Percentiles rank a stretch among this genome's conserved stretches.
Evolutionary conservation across 2,329 filamentous ascomycete species (phyloP).

Genomic region (Thielaviopsis musarum): DNA sequence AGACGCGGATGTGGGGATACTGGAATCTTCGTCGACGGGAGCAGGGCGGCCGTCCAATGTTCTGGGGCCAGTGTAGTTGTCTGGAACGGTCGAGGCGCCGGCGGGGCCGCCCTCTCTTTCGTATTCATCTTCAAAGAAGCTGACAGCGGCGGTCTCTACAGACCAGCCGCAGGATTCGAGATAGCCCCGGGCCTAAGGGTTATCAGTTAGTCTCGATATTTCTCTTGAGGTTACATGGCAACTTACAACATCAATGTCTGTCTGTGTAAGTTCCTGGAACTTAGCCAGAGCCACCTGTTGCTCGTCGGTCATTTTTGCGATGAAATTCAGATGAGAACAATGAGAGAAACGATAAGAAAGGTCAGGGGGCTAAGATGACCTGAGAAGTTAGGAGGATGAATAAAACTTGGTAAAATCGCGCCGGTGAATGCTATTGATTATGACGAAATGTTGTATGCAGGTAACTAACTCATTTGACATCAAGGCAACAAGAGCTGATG

Average conservation of each 20-base stretch:
- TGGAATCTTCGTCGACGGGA: slow-evolving; percentile 17
- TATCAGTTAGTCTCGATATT: neutral
- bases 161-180: neutral
- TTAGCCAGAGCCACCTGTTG: neutral
- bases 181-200: neutral
- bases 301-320: neutral
- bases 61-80: slow-evolving; percentile 41
- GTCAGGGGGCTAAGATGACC: neutral
- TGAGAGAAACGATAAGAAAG: neutral
- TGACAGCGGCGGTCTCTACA: neutral
- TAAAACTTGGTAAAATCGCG: neutral
- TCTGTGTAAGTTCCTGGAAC: neutral
- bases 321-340: neutral
- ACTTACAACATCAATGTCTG: neutral
- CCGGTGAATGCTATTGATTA: too few species aligned
- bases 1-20: neutral
- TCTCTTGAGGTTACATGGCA: neutral
- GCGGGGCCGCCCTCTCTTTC: neutral
- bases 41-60: slow-evolving; percentile 47
- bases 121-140: slow-evolving; percentile 1
- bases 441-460: neutral
- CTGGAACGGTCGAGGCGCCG: slow-evolving; percentile 16
- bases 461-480: neutral
- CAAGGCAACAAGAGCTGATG: neutral
- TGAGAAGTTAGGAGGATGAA: neutral